These are phyloP conservation scores for Chaetomidium leptoderma DNA, from an alignment of 495 filamentous ascomycete species.

Conservation along the genomic window DNA sequence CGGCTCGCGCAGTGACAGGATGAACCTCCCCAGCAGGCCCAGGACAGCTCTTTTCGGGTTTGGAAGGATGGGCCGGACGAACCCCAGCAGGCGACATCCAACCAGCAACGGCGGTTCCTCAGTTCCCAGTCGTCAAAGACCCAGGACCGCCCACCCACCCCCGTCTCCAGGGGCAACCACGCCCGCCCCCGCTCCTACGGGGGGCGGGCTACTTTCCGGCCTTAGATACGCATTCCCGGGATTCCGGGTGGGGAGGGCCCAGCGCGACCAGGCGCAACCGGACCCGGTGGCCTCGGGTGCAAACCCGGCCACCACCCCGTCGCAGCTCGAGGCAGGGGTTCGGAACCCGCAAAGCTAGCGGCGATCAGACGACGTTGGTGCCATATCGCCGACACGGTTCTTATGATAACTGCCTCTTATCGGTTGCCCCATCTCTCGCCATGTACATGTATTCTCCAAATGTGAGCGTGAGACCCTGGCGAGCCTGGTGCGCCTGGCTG, in stretches of 20 bases:
- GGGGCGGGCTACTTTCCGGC: slow-evolving; percentile 15
- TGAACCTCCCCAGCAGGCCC: slow-evolving; percentile 39
- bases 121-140: slow-evolving; percentile 3
- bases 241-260: slow-evolving; percentile 13
- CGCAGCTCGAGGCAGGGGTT: slow-evolving; percentile 36
- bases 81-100: background rate
- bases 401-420: too few relatives aligned
- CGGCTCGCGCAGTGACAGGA: slow-evolving; percentile 32
- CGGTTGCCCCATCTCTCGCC: slow-evolving; percentile 16
- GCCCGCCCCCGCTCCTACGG: background rate
- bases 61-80: slow-evolving; percentile 18
- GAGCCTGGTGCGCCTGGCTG: background rate
- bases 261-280: background rate
- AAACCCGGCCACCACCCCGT: slow-evolving; percentile 28
- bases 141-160: background rate
- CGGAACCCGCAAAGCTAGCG: slow-evolving; percentile 6
- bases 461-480: too few relatives aligned
- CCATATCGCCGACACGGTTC: slow-evolving; percentile 11
- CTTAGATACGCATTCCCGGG: slow-evolving; percentile 19
- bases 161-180: slow-evolving; percentile 4
- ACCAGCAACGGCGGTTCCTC: background rate
- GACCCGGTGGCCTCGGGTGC: slow-evolving; percentile 14
- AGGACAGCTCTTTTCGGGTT: slow-evolving; percentile 27
- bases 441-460: slow-evolving; percentile 19
- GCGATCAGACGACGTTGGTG: background rate